Percentiles rank a stretch among this genome's conserved stretches.
Evolutionary conservation across 2,329 filamentous ascomycete genomes (phyloP).

Genomic region (Fusarium metavorans): DNA sequence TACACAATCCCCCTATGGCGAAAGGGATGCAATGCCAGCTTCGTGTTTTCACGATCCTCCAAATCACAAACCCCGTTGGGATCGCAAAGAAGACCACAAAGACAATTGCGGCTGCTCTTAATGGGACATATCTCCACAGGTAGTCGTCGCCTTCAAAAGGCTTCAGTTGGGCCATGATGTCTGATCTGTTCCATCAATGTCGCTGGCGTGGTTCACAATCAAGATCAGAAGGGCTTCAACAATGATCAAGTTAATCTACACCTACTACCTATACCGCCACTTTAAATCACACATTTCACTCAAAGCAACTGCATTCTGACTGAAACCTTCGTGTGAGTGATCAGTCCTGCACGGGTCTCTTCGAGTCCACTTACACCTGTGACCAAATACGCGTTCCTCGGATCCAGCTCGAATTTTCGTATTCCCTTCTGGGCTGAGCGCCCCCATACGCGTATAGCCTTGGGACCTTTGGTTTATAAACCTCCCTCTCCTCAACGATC

Average conservation of each 20-base stretch:
- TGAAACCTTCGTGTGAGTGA: background rate
- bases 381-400: slow-evolving; percentile 35
- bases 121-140: background rate
- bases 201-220: background rate
- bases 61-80: background rate
- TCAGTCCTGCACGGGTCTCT: background rate
- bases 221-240: background rate
- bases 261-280: background rate
- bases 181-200: background rate
- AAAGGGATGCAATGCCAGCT: slow-evolving; percentile 56
- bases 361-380: background rate
- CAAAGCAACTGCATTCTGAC: background rate
- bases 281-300: background rate
- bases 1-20: slow-evolving; percentile 60
- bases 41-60: background rate
- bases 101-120: background rate
- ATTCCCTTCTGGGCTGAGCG: background rate
- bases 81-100: background rate
- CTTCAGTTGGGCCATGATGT: background rate
- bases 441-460: slow-evolving; percentile 33
- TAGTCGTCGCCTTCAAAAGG: background rate
- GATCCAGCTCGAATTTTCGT: slow-evolving; percentile 29
- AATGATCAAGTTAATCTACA: background rate
- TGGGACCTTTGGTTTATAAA: background rate
- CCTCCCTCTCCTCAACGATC: background rate